Percentiles rank a stretch among this genome's conserved stretches.
Evolutionary conservation across 2,329 filamentous ascomycete species (phyloP).

Genomic region (Cucurbitaria berberidis): DNA sequence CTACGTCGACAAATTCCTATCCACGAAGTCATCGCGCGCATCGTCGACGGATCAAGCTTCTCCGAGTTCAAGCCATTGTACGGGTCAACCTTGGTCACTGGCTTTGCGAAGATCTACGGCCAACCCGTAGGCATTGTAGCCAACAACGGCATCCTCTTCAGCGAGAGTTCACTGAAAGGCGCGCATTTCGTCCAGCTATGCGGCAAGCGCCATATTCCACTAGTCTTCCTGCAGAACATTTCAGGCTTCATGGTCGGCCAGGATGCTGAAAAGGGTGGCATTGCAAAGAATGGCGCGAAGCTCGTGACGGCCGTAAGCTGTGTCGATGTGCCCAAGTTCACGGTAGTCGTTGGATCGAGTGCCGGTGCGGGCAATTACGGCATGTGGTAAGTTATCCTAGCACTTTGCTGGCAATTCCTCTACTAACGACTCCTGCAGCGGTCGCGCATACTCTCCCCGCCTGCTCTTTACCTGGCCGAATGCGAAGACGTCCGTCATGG

Average conservation of each 20-base stretch:
- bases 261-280: slow-evolving; percentile 90
- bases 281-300: slow-evolving; percentile 97
- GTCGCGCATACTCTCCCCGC: slow-evolving; percentile 86
- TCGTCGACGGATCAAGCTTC: slow-evolving; percentile 90
- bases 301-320: slow-evolving; percentile 94
- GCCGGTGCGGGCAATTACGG: slow-evolving; percentile 97
- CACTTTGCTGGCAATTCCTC: not conserved
- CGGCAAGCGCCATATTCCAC: slow-evolving; percentile 83
- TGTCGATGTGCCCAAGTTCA: slow-evolving; percentile 94
- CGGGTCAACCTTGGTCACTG: slow-evolving; percentile 84
- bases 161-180: slow-evolving; percentile 85
- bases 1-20: slow-evolving; percentile 84
- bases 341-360: slow-evolving; percentile 90
- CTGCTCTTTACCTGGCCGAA: slow-evolving; percentile 98
- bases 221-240: slow-evolving; percentile 96
- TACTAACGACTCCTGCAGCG: slow-evolving; percentile 55
- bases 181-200: slow-evolving; percentile 98
- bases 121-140: slow-evolving; percentile 91
- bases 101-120: slow-evolving; percentile 88
- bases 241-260: slow-evolving; percentile 97
- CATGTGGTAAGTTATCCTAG: slow-evolving; percentile 72
- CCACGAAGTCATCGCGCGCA: slow-evolving; percentile 88
- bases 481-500: slow-evolving; percentile 96
- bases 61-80: slow-evolving; percentile 94
- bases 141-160: slow-evolving; percentile 96